Conservation (phyloP, 129 eudicot genomes). For the Kitagawia praeruptora region DNA sequence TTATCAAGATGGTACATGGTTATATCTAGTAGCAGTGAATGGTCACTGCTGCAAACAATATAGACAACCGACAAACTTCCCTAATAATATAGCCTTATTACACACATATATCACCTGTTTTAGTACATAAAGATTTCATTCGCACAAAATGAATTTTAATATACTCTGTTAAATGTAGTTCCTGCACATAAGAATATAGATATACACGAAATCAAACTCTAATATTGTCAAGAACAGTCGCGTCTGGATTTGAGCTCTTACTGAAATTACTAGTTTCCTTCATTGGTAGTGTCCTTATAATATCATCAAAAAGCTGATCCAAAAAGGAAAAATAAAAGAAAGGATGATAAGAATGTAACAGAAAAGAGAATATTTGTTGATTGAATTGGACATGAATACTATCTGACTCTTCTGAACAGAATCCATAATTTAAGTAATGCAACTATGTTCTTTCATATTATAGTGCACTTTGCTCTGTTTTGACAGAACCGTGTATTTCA, state of each 20-base stretch:
- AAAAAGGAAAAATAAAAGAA: background rate
- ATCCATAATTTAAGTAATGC: background rate
- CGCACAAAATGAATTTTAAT: too few relatives aligned
- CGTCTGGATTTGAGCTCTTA: background rate
- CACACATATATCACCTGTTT: too few relatives aligned
- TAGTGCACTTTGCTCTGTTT: background rate
- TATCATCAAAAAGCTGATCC: background rate
- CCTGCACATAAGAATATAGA: too few relatives aligned
- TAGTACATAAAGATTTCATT: too few relatives aligned
- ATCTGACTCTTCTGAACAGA: background rate
- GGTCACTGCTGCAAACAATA: too few relatives aligned
- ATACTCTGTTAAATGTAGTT: too few relatives aligned
- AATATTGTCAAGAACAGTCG: background rate
- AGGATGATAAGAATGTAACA: background rate
- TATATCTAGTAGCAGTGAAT: too few relatives aligned
- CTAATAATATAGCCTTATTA: too few relatives aligned
- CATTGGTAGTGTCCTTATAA: background rate
- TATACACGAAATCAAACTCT: too few relatives aligned
- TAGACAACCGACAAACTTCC: too few relatives aligned
- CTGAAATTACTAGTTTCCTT: background rate
- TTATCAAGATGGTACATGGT: too few relatives aligned
- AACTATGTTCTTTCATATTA: background rate
- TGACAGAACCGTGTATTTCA: too few relatives aligned
- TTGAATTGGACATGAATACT: background rate
- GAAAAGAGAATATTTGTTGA: background rate